Percentiles rank a stretch among this genome's conserved stretches.
These are phyloP conservation scores for Chalciporus chontae DNA, from an alignment of 768 basidiomycete species.

Conservation along the genomic window DNA sequence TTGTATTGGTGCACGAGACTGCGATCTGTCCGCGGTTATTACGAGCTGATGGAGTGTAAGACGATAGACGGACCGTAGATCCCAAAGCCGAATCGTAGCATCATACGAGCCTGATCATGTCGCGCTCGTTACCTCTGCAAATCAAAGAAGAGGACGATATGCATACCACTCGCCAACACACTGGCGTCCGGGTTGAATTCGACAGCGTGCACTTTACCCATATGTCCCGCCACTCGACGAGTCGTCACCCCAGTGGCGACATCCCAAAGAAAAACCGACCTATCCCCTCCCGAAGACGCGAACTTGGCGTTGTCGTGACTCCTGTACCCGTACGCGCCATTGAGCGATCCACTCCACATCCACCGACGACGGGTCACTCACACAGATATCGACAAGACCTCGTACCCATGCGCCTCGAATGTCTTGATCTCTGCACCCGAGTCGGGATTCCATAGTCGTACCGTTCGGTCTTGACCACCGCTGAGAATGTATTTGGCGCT, in stretches of 20 bases:
- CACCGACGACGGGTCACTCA: conserved; percentile 36
- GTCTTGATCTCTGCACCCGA: conserved; percentile 86
- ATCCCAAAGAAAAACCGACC: conserved; percentile 93
- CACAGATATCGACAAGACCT: conserved; percentile 89
- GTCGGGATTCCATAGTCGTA: conserved; percentile 88
- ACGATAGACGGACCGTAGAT: conserved; percentile 60
- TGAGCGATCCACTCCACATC: neutral
- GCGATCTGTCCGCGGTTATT: conserved; percentile 46
- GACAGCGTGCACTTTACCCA: conserved; percentile 86
- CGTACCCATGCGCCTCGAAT: conserved; percentile 92
- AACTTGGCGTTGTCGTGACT: conserved; percentile 93
- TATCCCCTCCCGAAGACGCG: conserved; percentile 91
- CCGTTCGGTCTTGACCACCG: conserved; percentile 86
- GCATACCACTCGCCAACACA: conserved; percentile 82
- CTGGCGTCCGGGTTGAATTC: conserved; percentile 87
- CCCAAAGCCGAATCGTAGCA: conserved; percentile 88
- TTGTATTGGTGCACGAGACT: conserved; percentile 84
- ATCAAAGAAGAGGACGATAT: neutral
- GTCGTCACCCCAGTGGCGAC: conserved; percentile 84
- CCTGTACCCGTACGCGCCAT: conserved; percentile 35
- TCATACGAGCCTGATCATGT: conserved; percentile 79
- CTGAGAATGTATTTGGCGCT: conserved; percentile 86
- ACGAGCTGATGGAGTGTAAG: neutral
- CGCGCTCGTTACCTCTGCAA: neutral
- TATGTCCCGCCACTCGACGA: conserved; percentile 81